Conservation (phyloP, 2,329 filamentous ascomycete species). For the Penicillium hesseltinei region DNA sequence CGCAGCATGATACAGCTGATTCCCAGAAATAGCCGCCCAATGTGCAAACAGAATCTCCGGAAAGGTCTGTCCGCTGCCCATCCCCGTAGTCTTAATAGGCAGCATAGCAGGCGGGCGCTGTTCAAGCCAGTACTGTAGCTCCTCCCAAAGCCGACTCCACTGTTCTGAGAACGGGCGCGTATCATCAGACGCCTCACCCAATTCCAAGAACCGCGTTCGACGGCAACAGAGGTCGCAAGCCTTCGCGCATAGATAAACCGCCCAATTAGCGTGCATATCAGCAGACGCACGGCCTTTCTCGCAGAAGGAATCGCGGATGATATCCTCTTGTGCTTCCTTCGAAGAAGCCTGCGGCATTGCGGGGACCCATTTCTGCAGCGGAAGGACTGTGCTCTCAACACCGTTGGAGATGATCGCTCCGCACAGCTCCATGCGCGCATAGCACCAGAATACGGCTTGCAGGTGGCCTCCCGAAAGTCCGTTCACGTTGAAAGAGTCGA, state of each 20-base stretch:
- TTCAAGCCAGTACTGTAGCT: conserved; percentile 50
- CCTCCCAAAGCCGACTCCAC: conserved; percentile 51
- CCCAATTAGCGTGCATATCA: conserved; percentile 59
- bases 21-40: conserved; percentile 55
- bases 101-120: conserved; percentile 48
- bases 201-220: conserved; percentile 48
- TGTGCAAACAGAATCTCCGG: conserved; percentile 54
- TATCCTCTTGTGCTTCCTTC: conserved; percentile 28
- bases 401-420: conserved; percentile 54
- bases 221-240: conserved; percentile 52
- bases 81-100: conserved; percentile 46
- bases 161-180: conserved; percentile 40
- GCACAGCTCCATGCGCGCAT: conserved; percentile 56
- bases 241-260: conserved; percentile 56
- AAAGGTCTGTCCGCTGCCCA: conserved; percentile 41
- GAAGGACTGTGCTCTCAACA: conserved; percentile 50
- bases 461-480: conserved; percentile 52
- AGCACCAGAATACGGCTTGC: conserved; percentile 57
- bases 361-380: conserved; percentile 50
- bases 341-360: conserved; percentile 31
- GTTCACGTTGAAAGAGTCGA: conserved; percentile 50
- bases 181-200: conserved; percentile 46
- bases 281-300: conserved; percentile 28
- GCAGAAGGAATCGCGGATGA: conserved; percentile 23
- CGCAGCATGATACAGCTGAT: conserved; percentile 56